A percentile compares a stretch with the other conserved stretches of the same genome.
Conservation (phyloP, 2,329 filamentous ascomycete genomes). For the Boeremia exigua region DNA sequence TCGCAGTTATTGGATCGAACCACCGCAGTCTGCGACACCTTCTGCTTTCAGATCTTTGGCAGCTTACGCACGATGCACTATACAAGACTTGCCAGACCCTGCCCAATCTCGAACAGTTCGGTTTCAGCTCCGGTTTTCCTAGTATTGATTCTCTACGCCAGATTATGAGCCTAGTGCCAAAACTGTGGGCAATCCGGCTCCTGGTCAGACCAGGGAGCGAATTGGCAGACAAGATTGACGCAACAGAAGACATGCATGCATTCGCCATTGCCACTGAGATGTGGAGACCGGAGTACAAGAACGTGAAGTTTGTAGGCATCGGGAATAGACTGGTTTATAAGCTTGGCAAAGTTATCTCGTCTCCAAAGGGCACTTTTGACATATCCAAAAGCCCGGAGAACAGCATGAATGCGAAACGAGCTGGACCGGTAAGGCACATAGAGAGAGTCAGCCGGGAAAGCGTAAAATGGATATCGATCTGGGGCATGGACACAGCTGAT, state of each 20-base stretch:
- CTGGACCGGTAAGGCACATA: slow-evolving; percentile 42
- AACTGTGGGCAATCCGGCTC: slow-evolving; percentile 51
- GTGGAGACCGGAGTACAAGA: slow-evolving; percentile 43
- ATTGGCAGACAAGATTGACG: slow-evolving; percentile 32
- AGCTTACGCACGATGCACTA: slow-evolving; percentile 56
- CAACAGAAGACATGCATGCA: slow-evolving; percentile 40
- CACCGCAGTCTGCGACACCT: slow-evolving; percentile 62
- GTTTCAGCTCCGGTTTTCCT: slow-evolving; percentile 62
- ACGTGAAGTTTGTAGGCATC: slow-evolving; percentile 49
- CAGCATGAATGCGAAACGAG: slow-evolving; percentile 32
- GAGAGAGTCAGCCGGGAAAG: slow-evolving; percentile 41
- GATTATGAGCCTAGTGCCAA: slow-evolving; percentile 47
- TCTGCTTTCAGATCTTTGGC: slow-evolving; percentile 63
- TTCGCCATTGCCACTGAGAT: slow-evolving; percentile 43
- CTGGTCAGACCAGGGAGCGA: slow-evolving; percentile 40
- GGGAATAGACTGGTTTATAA: slow-evolving; percentile 47
- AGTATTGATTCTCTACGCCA: slow-evolving; percentile 47
- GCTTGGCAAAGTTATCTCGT: slow-evolving; percentile 41
- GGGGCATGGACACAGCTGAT: slow-evolving; percentile 50
- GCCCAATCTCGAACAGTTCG: slow-evolving; percentile 65
- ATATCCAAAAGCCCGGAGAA: slow-evolving; percentile 25
- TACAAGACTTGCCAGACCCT: slow-evolving; percentile 60
- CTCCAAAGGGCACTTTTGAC: slow-evolving; percentile 20
- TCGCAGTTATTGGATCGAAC: slow-evolving; percentile 58
- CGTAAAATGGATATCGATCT: slow-evolving; percentile 53